phyloP scores from a whole-genome alignment of 495 filamentous ascomycete genomes.

The Pseudomonodictys pantanalensis region DNA sequence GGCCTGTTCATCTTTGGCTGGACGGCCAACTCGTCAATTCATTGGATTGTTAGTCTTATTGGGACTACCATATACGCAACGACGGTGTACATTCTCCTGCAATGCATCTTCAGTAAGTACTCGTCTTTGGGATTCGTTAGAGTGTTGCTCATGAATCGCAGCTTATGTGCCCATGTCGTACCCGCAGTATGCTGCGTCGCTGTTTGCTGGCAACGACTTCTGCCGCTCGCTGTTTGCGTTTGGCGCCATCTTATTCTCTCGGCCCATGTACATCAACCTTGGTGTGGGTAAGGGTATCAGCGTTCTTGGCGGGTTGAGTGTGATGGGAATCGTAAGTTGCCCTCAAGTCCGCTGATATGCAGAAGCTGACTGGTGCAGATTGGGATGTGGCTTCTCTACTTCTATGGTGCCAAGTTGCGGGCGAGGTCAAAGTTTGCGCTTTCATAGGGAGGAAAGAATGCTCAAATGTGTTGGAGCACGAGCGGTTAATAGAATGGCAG shows the following conservation, averaged over 20 bases:
- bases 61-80: constrained; percentile 53
- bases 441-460: too few species aligned
- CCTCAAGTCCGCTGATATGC: neutral
- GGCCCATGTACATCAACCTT: constrained; percentile 54
- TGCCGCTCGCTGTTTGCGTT: constrained; percentile 53
- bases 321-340: constrained; percentile 47
- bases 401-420: constrained; percentile 48
- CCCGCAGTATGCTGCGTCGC: constrained; percentile 56
- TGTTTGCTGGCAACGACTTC: constrained; percentile 62
- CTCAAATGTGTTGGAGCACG: too few species aligned
- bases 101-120: constrained; percentile 25
- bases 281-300: constrained; percentile 53
- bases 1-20: constrained; percentile 58
- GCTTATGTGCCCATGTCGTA: constrained; percentile 59
- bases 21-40: constrained; percentile 52
- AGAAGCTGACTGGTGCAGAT: constrained; percentile 1
- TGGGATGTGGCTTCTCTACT: constrained; percentile 53
- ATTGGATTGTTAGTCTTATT: constrained; percentile 59
- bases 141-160: constrained; percentile 51
- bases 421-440: constrained; percentile 32
- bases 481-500: too few species aligned
- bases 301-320: constrained; percentile 53
- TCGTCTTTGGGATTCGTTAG: constrained; percentile 40
- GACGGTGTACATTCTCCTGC: constrained; percentile 32
- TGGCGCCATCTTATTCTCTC: constrained; percentile 53